phyloP scores from a whole-genome alignment of 1,284 basidiomycete genomes.

The Boletus sp. region DNA sequence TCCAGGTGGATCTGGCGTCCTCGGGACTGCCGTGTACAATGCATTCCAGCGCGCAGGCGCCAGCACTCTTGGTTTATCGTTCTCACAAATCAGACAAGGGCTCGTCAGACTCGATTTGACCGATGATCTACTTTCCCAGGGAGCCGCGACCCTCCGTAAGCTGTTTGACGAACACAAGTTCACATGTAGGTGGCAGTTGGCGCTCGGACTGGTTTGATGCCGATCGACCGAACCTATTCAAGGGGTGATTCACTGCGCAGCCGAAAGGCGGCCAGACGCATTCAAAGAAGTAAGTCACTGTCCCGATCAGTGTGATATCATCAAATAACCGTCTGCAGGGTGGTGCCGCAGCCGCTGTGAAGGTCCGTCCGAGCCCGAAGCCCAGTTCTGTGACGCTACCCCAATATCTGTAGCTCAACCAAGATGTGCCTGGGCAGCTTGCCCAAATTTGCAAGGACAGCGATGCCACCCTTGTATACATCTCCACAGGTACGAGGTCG shows the following conservation, averaged over 20 bases:
- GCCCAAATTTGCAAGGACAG: conserved; percentile 60
- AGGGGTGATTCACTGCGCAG: conserved; percentile 87
- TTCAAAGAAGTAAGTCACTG: conserved; percentile 66
- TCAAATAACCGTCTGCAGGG: conserved; percentile 19
- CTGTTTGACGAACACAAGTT: conserved; percentile 51
- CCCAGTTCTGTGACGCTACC: not conserved
- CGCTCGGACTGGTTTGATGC: not conserved
- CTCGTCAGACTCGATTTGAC: conserved; percentile 66
- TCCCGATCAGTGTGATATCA: not conserved
- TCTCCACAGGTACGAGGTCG: conserved; percentile 67
- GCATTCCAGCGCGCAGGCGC: conserved; percentile 54
- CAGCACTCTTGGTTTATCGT: conserved; percentile 63
- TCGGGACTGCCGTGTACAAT: conserved; percentile 67
- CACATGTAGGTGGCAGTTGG: conserved; percentile 53
- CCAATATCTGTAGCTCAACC: conserved; percentile 61
- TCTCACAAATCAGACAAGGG: conserved; percentile 58
- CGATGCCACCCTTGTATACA: conserved; percentile 69
- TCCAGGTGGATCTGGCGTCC: conserved; percentile 76
- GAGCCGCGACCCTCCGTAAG: conserved; percentile 52
- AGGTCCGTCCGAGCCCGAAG: conserved; percentile 44
- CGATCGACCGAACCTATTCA: conserved; percentile 18
- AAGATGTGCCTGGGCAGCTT: conserved; percentile 62
- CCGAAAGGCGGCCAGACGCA: conserved; percentile 82
- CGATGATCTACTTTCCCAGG: conserved; percentile 46
- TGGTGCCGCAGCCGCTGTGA: conserved; percentile 67